Evolutionary conservation across 495 filamentous ascomycete species (phyloP).

Genomic region (Alectoria sarmentosa): DNA sequence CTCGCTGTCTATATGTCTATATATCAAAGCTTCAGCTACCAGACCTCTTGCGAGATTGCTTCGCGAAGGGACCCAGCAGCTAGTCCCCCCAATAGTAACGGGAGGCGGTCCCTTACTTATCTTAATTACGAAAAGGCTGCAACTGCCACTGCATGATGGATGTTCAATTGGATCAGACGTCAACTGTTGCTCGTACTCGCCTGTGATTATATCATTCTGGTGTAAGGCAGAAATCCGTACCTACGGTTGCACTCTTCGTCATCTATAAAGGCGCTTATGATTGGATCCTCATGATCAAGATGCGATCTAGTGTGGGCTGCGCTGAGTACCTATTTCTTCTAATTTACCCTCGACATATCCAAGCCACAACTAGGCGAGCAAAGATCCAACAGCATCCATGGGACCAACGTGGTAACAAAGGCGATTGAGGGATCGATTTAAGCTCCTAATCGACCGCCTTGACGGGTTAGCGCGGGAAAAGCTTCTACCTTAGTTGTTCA

Average conservation of each 20-base stretch:
- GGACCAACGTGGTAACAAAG: neutral
- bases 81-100: neutral
- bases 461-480: neutral
- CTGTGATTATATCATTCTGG: neutral
- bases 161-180: neutral
- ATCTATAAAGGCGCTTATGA: neutral
- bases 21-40: neutral
- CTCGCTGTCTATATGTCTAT: neutral
- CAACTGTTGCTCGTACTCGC: neutral
- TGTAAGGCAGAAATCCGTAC: neutral
- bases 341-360: neutral
- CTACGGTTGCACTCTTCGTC: neutral
- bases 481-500: neutral
- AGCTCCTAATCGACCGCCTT: neutral
- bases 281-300: neutral
- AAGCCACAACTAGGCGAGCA: neutral
- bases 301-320: neutral
- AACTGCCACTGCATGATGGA: neutral
- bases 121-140: neutral
- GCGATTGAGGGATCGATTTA: neutral
- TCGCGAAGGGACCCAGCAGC: neutral
- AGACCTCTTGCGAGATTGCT: neutral
- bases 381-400: neutral
- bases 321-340: neutral
- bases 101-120: neutral